Conservation (phyloP, 169 alveolate species). For the Plasmodium coatneyi region DNA sequence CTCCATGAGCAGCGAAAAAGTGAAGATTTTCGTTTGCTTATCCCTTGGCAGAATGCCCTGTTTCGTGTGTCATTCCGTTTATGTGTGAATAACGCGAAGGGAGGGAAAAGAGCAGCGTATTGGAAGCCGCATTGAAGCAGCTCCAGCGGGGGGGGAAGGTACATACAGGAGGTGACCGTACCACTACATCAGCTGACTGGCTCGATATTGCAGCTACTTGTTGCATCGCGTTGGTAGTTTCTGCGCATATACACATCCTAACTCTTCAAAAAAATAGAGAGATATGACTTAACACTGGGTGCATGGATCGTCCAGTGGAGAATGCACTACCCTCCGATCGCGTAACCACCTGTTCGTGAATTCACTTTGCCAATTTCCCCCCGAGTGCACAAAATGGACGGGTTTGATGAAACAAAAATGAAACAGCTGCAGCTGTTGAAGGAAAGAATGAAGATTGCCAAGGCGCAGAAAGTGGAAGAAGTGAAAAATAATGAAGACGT, state of each 20-base stretch:
- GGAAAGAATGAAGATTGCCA: conserved; percentile 71
- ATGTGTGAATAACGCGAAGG: neutral
- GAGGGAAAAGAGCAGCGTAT: neutral
- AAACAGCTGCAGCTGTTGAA: conserved; percentile 73
- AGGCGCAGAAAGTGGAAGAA: conserved; percentile 67
- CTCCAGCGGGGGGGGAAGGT: neutral
- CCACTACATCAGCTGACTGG: neutral
- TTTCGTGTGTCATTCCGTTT: neutral
- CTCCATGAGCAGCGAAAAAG: neutral
- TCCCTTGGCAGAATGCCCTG: neutral
- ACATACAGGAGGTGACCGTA: neutral
- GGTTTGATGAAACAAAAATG: conserved; percentile 66
- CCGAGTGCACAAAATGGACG: conserved; percentile 26
- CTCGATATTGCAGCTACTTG: neutral
- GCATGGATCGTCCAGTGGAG: neutral
- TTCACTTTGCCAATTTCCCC: too few species aligned
- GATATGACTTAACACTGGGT: neutral
- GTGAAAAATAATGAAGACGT: conserved; percentile 33
- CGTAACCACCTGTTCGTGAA: neutral
- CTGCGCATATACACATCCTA: neutral
- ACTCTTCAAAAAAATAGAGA: neutral
- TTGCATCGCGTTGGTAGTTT: neutral
- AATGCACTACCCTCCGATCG: neutral
- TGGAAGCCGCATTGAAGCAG: neutral
- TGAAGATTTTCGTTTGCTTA: neutral